A percentile compares a stretch with the other conserved stretches of the same genome.
These are phyloP conservation scores for Hypomontagnella submonticulosa DNA, from an alignment of 495 filamentous ascomycete genomes.

Conservation along the genomic window DNA sequence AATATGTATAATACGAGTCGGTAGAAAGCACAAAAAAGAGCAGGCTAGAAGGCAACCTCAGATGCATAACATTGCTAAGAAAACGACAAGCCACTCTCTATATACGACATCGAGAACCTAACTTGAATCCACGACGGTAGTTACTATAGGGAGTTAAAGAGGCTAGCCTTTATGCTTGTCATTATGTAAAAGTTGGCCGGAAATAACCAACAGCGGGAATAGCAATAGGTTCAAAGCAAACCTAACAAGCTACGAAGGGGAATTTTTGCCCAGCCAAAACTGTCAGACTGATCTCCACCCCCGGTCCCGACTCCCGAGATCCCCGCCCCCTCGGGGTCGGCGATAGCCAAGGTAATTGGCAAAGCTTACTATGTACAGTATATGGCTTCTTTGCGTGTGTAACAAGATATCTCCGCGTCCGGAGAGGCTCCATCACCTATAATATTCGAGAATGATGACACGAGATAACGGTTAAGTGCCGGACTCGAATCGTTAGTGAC, in stretches of 20 bases:
- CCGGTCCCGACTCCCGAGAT: constrained; percentile 26
- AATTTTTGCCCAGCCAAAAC: constrained; percentile 10
- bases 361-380: no score
- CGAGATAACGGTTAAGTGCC: neutral
- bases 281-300: constrained; percentile 2
- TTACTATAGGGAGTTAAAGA: neutral
- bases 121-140: neutral
- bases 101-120: constrained; percentile 6
- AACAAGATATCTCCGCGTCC: constrained; percentile 22
- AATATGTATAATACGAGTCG: constrained; percentile 2
- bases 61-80: neutral
- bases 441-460: neutral
- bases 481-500: neutral
- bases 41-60: neutral
- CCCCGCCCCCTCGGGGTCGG: constrained; percentile 28
- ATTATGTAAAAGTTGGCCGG: constrained; percentile 26
- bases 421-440: constrained; percentile 10
- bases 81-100: constrained; percentile 1
- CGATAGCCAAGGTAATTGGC: constrained; percentile 11
- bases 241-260: no score
- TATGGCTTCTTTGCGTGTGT: no score
- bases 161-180: neutral
- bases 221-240: neutral
- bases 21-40: constrained; percentile 3
- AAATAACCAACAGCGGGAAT: constrained; percentile 16